Base-by-base conservation (phyloP, 306 rosid genomes). In the Quillaja saponaria region DNA sequence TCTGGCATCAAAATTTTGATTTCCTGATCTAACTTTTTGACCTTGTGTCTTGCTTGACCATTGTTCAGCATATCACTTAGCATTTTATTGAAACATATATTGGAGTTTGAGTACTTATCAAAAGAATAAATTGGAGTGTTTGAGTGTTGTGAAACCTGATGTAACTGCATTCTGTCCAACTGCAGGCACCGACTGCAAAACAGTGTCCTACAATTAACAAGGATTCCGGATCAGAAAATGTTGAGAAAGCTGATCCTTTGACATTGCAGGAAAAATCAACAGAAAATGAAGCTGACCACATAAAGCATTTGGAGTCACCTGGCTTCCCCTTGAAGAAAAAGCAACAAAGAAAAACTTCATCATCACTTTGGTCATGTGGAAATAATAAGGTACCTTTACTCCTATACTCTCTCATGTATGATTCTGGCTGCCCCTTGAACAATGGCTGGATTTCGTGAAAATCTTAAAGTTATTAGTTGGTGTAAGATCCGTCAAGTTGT, bases 371-470 rank as follows among this genome's bases (percentile, higher is more conserved):
- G 25, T 73, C 73, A 49, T 49, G 48, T 58, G 69, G 71, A 71
- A 71, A 66, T 25, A 75, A 75, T 58, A 71, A 83, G 94, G 96
- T 85, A 40, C 50, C n/a, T 63, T 44, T 72, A 25, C 31, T 25
- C 31, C 31, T 25, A 25, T 25, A 25, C 4, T 25, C 31, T 25
- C 31, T 25, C 4, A 25, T 25, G 31, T 25, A 1, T 25, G 31
- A 25, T n/a, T n/a, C n/a, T n/a, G n/a, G n/a, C n/a, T n/a, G n/a
- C n/a, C n/a, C n/a, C n/a, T n/a, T n/a, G n/a, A n/a, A n/a, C n/a
- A n/a, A n/a, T n/a, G n/a, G n/a, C n/a, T n/a, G n/a, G n/a, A n/a
- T n/a, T n/a, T n/a, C n/a, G n/a, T n/a, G n/a, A n/a, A n/a, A n/a
- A n/a, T n/a, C n/a, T n/a, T n/a, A n/a, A n/a, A n/a, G n/a, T n/a